phyloP scores from a whole-genome alignment of 2,329 filamentous ascomycete species.

The Chaetomiaceae sp. region DNA sequence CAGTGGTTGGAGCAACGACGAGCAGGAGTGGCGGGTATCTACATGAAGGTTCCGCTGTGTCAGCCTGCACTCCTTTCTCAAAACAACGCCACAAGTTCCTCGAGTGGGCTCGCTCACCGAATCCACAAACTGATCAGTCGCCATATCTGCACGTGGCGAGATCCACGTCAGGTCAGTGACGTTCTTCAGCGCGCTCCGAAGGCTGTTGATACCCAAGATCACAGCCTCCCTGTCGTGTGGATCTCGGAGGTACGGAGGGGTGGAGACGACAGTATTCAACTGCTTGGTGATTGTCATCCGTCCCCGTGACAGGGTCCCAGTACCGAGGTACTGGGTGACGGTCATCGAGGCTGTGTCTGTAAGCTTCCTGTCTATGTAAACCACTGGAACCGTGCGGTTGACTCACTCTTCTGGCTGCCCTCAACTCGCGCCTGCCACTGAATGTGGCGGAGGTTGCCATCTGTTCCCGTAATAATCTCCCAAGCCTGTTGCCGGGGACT shows the following conservation, averaged over 20 bases:
- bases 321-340: constrained; percentile 58
- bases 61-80: too few relatives aligned
- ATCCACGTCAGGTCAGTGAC: constrained; percentile 51
- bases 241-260: constrained; percentile 54
- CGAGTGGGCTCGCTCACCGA: constrained; percentile 32
- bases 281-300: constrained; percentile 54
- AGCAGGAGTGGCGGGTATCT: constrained; percentile 36
- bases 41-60: too few relatives aligned
- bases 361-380: neutral
- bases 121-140: constrained; percentile 52
- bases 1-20: constrained; percentile 46
- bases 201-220: constrained; percentile 55
- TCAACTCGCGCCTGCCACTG: constrained; percentile 51
- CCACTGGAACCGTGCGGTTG: neutral
- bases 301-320: constrained; percentile 56
- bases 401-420: constrained; percentile 25
- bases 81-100: too few relatives aligned
- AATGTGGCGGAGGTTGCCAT: constrained; percentile 57
- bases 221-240: constrained; percentile 57
- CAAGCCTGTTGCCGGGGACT: too few relatives aligned
- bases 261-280: constrained; percentile 55
- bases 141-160: constrained; percentile 46
- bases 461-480: constrained; percentile 51
- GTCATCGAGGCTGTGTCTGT: constrained; percentile 40
- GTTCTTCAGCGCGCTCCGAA: constrained; percentile 49